Base-by-base conservation (phyloP, 2,329 filamentous ascomycete genomes). In the Aaosphaeria arxii region DNA sequence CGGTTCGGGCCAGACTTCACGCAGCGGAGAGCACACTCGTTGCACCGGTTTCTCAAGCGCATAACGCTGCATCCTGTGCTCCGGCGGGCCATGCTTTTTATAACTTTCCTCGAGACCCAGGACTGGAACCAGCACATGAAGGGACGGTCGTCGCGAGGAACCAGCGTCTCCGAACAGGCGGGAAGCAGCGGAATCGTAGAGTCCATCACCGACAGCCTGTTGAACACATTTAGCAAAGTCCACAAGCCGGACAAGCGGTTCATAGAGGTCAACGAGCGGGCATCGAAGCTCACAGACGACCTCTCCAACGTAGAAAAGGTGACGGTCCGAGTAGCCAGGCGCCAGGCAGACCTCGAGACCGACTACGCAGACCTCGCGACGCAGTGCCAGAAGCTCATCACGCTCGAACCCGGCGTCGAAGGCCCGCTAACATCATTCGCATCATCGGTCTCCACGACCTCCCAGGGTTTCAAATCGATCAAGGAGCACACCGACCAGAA, bases 111-210 rank as follows among this genome's bases (percentile, higher is more conserved):
- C 54, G 94, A 99, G 72, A 91, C 87, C 50, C 83, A 81, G 29
- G 94, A 99, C 71, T 99, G 94, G 94, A 97, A 99, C 70, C 88
- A 91, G 32, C 92, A 90, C 42, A 96, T 99, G 91, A 86, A 85
- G 61, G 83, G 84, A 56, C 84, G 91, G 42, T 82, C 86, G 7
- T 79, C 82, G 44, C 81, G 92, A 42, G 81, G 78, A 30, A 82
- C 84, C 52, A 67, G 61, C 47, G 59, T 64, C 31, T 67, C 65
- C 5, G 63, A 67, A 29, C 53, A 58, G 35, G 68, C 64, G 35
- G 72, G 73, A 5, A 78, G 78, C 29, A 79, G 80, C 9, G 86
- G 91, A 36, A 89, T 97, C 40, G 94, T 99, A 60, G 94, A 99
- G 67, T 91, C 89, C 61, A 90, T 97, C 66, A 90, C 94, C 38